Base-by-base conservation (phyloP, 768 basidiomycete genomes). In the Boletus subparvulus region DNA sequence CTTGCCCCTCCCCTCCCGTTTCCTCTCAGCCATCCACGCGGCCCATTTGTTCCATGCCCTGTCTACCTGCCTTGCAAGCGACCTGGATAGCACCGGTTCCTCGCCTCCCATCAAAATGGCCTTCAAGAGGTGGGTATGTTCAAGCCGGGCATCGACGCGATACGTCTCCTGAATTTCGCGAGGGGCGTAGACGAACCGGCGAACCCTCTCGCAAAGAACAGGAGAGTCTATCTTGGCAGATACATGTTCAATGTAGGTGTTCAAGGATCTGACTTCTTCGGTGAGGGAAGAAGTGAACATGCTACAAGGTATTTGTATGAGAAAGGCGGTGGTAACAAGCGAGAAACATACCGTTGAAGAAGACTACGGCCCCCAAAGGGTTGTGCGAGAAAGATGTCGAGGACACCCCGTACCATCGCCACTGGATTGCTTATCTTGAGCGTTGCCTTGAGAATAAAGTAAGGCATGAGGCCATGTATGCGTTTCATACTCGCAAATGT, bases 391-490 rank as follows among this genome's bases (percentile, higher is more conserved):
- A 99, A 98, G 41, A 99, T 81, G 66, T 98, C 96, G 57, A 99
- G 80, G 5, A 97, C 80, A 51, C 78, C 87, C 70, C 97, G 84
- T 65, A 98, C 94, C 97, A 98, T 98, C 30, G 84, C 82, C 57
- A 99, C 88, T 2, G 97, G 97, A 73, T 98, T 99, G 54, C 91
- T 94, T 62, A 99, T 92, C 69, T 83, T 88, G 58, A 99, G 74
- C 13, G 93, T 88, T 9, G 92, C 83, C 71, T 94, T 98, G 60
- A 99, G 83, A 78, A 98, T 86, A 66, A 98, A 92, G 71, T 99
- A 99, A 6, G 97, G 97, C 92, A 98, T 97, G 50, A 96, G 75
- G 2, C 94, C 94, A 68, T 99, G 97, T 42, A 97, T 83, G 47
- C 95, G 83, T 76, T 98, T 98, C 57, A 99, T 74, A 55, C 85